Evolutionary conservation across 805 yeast species (phyloP).

Genomic region (Wickerhamiella siamensis): DNA sequence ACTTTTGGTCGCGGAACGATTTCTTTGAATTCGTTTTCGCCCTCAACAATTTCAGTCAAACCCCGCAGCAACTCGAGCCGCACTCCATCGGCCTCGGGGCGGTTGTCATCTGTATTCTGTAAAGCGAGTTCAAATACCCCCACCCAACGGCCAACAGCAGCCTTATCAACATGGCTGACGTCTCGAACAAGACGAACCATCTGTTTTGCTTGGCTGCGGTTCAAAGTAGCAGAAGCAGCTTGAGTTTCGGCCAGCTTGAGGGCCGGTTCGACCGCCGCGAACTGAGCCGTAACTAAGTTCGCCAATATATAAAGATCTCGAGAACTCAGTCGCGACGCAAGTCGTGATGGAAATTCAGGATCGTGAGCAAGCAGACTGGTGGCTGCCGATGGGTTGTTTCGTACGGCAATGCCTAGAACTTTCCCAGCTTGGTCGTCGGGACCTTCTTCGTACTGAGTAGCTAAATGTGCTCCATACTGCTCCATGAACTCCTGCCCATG

Average conservation of each 20-base stretch:
- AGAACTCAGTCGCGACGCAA: not conserved
- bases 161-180: not conserved
- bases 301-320: not conserved
- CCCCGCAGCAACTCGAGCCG: conserved; percentile 2
- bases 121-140: not conserved
- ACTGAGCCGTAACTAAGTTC: conserved; percentile 1
- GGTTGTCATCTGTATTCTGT: not conserved
- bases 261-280: not conserved
- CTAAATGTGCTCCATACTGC: conserved; percentile 18
- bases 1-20: conserved; percentile 15
- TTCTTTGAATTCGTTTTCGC: conserved; percentile 18
- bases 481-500: conserved; percentile 35
- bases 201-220: not conserved
- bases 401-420: conserved; percentile 48
- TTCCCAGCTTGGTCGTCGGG: conserved; percentile 38
- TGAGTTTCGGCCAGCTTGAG: not conserved
- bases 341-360: conserved; percentile 1
- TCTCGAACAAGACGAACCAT: not conserved
- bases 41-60: conserved; percentile 5
- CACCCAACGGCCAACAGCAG: not conserved
- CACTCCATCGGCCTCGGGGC: conserved; percentile 1
- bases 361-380: conserved; percentile 5
- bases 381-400: conserved; percentile 58
- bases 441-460: not conserved
- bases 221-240: not conserved